A percentile compares a stretch with the other conserved stretches of the same genome.
Evolutionary conservation across 2,329 filamentous ascomycete species (phyloP).

Genomic region (Claviceps paspali): DNA sequence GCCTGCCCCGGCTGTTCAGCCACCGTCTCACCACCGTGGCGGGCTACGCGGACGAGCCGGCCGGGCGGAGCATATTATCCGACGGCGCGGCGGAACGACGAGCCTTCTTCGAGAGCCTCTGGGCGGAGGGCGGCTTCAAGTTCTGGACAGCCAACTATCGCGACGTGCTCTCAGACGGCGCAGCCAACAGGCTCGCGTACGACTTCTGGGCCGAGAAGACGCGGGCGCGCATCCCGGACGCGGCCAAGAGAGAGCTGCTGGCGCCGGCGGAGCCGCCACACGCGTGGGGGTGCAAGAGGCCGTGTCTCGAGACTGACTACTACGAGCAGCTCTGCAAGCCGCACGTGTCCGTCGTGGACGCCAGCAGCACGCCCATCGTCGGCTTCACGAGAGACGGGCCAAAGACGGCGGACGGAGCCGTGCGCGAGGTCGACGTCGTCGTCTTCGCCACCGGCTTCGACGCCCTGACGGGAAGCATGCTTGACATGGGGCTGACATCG

Average conservation of each 20-base stretch:
- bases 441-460: constrained; percentile 30
- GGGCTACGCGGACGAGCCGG: background rate
- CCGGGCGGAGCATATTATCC: constrained; percentile 32
- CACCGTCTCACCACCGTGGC: constrained; percentile 32
- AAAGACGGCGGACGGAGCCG: constrained; percentile 22
- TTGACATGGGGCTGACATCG: background rate
- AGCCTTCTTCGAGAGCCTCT: constrained; percentile 30
- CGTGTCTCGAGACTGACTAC: constrained; percentile 27
- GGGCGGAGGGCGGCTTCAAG: constrained; percentile 36
- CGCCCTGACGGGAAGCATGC: background rate
- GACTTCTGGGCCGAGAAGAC: constrained; percentile 40
- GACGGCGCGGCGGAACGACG: constrained; percentile 34
- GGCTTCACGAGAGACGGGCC: constrained; percentile 27
- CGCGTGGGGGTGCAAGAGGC: constrained; percentile 37
- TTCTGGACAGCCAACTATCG: constrained; percentile 40
- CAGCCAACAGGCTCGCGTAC: constrained; percentile 38
- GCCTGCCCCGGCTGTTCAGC: constrained; percentile 35
- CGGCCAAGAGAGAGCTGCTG: constrained; percentile 31
- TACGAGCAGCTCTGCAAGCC: constrained; percentile 32
- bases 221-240: constrained; percentile 32
- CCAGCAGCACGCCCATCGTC: constrained; percentile 24
- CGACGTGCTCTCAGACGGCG: constrained; percentile 28
- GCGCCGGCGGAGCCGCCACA: constrained; percentile 33
- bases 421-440: constrained; percentile 28
- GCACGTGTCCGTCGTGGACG: constrained; percentile 26